Base-by-base conservation (phyloP, 2,329 filamentous ascomycete species). In the Knufia petricola region DNA sequence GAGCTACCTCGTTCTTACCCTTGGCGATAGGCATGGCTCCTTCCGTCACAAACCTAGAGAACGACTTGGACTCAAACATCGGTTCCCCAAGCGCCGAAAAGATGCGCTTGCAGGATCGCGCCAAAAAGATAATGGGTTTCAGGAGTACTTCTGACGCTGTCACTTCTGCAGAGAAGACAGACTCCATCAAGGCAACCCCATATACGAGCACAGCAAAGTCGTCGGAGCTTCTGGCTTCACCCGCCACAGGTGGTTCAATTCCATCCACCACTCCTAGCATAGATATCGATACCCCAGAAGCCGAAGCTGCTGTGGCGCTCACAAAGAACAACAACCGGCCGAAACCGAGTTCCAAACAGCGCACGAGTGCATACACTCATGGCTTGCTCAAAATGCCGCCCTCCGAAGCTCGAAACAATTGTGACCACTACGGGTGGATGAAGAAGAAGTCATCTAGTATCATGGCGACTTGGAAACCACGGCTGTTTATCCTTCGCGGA, bases 361-460 rank as follows among this genome's bases (percentile, higher is more conserved):
- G 87, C 50, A 98, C 92, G 0, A 95, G 89, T 60, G 92, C 92
- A 1, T 98, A 96, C 66, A 86, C 82, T 15, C 83, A 86, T 24
- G 92, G 92, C 0, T 70, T 96, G 34, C 77, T 85, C 58, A 88
- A 89, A 66, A 84, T 90, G 52, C 70, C 78, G 0, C 92, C 92
- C 0, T 74, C 81, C 48, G 87, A 95, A 62, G 88, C 90, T 52
- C 92, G 95, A 66, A 71, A 81, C 53, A 81, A 80, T 52, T 90
- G 87, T 48, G 90, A 98, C 62, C 96, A 95, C 64, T 90, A 84
- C 60, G 92, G 92, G 1, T 98, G 92, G 92, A 98, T 98, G 92
- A 96, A 92, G 74, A 98, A 98, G 76, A 89, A 94, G 67, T 95
- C 87, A 51, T 90, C 87, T 1, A 92, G 90, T 60, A 73, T 96